Evolutionary conservation across 768 basidiomycete genomes (phyloP), one percentile per base, ranked within the genome.

Genomic region (Boletellus emodensis): DNA sequence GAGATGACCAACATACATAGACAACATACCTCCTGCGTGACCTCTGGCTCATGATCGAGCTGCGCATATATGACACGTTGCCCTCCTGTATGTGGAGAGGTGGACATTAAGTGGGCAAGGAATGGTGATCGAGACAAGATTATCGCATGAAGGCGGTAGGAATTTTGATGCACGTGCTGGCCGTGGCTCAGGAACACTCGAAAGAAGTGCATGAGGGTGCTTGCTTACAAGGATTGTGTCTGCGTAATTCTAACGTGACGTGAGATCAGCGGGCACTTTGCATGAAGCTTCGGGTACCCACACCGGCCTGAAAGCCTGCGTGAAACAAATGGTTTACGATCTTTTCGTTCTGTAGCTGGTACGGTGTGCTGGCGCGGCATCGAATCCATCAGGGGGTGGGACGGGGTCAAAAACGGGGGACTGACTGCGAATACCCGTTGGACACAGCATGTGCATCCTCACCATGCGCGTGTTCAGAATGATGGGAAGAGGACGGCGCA

Each of bases 91-190:
- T 82, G 83, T 22, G 84, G 84, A 32, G 85, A 83, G 43, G 86
- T 88, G 48, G 85, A 87, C 85, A 95, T 90, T 57, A 91, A 76
- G 66, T 92, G 90, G 36, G 86, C 88, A 62, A 94, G 80, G 70
- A 83, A 89, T 34, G 93, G 91, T 30, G 91, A 93, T 46, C 86
- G 85, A 53, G 90, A 89, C 54, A 94, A 76, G 57, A 94, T 85
- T 68, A 94, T 87, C 55, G 85, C 82, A 71, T 93, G 88, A 33
- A 91, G 79, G 48, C 82, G 81, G 68, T 90, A 91, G 53, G 76
- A 73, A 68, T 80, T 80, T 75, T 85, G 81, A 63, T 83, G 80
- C 49, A 87, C 82, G 72, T 87, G 86, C 85, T 90, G 61, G 32
- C 52, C 51, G 43, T 17, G 12, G 51, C 45, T 57, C 39, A 51